Conservation (phyloP, 768 basidiomycete genomes). For the Piloderma croceum region DNA sequence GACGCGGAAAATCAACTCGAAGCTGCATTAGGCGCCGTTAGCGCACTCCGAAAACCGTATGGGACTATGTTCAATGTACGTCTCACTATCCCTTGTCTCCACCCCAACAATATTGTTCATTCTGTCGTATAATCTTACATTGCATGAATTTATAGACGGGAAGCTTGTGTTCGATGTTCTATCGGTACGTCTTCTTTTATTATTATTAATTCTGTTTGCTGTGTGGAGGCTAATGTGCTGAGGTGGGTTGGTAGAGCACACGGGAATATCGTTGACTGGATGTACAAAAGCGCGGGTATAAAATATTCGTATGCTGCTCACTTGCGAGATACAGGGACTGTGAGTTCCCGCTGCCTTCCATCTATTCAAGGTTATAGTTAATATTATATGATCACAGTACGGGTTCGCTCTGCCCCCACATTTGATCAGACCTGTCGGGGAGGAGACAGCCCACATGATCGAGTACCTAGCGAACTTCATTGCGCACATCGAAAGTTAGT, state of each 20-base stretch:
- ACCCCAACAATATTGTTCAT: constrained; percentile 11
- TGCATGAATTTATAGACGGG: constrained; percentile 32
- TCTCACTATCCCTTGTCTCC: background rate
- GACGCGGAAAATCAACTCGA: constrained; percentile 76
- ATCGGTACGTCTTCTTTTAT: constrained; percentile 24
- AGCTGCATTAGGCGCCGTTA: constrained; percentile 59
- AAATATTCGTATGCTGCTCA: constrained; percentile 63
- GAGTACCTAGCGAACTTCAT: constrained; percentile 68
- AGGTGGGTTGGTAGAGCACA: constrained; percentile 36
- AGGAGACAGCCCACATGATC: constrained; percentile 65
- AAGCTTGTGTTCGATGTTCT: constrained; percentile 40
- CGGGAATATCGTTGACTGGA: constrained; percentile 64
- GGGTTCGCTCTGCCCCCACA: constrained; percentile 69
- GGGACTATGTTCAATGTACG: constrained; percentile 52
- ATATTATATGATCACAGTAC: constrained; percentile 47
- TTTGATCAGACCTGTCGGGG: constrained; percentile 74
- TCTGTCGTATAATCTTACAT: background rate
- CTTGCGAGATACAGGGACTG: constrained; percentile 66
- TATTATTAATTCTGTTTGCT: constrained; percentile 3
- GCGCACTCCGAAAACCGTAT: constrained; percentile 48
- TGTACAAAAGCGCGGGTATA: constrained; percentile 50
- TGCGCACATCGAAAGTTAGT: too few relatives aligned
- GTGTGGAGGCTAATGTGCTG: too few relatives aligned
- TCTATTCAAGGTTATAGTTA: constrained; percentile 2
- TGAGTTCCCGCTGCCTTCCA: constrained; percentile 34